phyloP scores from a whole-genome alignment of 768 basidiomycete genomes.

The Boletus huronensis region DNA sequence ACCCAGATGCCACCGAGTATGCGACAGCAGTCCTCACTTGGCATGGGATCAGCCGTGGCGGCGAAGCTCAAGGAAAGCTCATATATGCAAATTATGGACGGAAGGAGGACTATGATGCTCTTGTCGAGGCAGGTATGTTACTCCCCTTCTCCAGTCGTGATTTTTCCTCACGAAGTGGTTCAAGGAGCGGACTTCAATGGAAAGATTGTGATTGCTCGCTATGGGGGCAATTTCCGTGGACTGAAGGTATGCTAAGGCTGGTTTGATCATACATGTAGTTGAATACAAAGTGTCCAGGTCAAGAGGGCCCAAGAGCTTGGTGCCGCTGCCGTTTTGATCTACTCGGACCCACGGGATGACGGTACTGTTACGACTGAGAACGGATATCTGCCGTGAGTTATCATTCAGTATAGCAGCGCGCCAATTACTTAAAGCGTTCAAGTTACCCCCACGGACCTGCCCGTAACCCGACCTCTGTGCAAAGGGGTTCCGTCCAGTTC shows the following conservation, averaged over 20 bases:
- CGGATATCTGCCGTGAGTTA: slow-evolving; percentile 59
- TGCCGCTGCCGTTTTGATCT: slow-evolving; percentile 76
- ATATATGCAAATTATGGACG: slow-evolving; percentile 58
- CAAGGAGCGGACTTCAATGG: slow-evolving; percentile 66
- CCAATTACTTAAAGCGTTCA: not conserved
- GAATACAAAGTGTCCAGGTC: slow-evolving; percentile 46
- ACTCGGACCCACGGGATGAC: slow-evolving; percentile 85
- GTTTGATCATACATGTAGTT: slow-evolving; percentile 8
- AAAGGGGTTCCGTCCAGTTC: slow-evolving; percentile 83
- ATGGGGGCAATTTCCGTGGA: slow-evolving; percentile 82
- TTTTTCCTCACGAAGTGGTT: not conserved
- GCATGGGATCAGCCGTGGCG: slow-evolving; percentile 68
- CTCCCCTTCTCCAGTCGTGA: not conserved
- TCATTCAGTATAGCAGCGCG: not conserved
- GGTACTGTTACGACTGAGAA: slow-evolving; percentile 75
- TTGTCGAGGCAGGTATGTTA: slow-evolving; percentile 45
- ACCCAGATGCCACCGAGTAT: slow-evolving; percentile 58
- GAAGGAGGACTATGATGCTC: slow-evolving; percentile 60
- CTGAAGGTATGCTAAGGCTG: slow-evolving; percentile 58
- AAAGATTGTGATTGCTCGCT: slow-evolving; percentile 75
- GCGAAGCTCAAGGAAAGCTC: slow-evolving; percentile 58
- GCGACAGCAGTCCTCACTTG: slow-evolving; percentile 58
- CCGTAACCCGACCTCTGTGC: slow-evolving; percentile 76
- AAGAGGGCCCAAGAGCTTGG: slow-evolving; percentile 88
- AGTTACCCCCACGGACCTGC: slow-evolving; percentile 76